phyloP scores from a whole-genome alignment of 2,329 filamentous ascomycete genomes.

The Diaporthe citriasiana region DNA sequence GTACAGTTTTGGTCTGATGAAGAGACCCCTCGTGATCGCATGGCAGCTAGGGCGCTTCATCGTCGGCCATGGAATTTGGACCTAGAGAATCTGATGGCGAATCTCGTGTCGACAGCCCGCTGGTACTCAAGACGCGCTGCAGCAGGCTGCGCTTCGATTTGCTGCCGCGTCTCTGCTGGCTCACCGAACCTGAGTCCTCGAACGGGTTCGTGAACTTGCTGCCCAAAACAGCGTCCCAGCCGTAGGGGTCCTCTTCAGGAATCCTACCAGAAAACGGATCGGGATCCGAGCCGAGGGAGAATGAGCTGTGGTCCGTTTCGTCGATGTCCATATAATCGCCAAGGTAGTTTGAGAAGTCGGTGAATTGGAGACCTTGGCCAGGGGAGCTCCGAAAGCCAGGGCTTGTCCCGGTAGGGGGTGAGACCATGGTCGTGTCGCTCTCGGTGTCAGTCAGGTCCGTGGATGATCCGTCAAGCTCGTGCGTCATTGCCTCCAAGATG shows the following conservation, averaged over 20 bases:
- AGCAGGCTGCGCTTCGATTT: slow-evolving; percentile 40
- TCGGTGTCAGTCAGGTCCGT: slow-evolving; percentile 39
- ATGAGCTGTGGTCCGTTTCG: slow-evolving; percentile 37
- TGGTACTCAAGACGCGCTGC: slow-evolving; percentile 42
- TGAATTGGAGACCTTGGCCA: slow-evolving; percentile 44
- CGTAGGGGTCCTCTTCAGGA: slow-evolving; percentile 47
- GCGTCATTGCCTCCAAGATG: slow-evolving; percentile 14
- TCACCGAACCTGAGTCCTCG: background rate
- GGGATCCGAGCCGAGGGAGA: slow-evolving; percentile 40
- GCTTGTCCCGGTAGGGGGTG: slow-evolving; percentile 24
- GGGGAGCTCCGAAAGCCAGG: slow-evolving; percentile 34
- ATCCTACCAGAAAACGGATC: slow-evolving; percentile 39
- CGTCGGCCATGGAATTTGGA: slow-evolving; percentile 18
- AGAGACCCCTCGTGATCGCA: background rate
- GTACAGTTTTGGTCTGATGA: background rate
- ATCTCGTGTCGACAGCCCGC: slow-evolving; percentile 28
- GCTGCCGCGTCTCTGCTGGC: slow-evolving; percentile 39
- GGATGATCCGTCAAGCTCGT: slow-evolving; percentile 27
- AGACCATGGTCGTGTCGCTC: slow-evolving; percentile 38
- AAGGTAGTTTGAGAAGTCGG: slow-evolving; percentile 51
- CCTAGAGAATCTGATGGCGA: slow-evolving; percentile 20
- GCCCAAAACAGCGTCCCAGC: slow-evolving; percentile 48
- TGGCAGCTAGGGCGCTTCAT: slow-evolving; percentile 20
- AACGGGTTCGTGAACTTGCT: slow-evolving; percentile 41
- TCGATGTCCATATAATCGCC: slow-evolving; percentile 38